These are phyloP conservation scores for Peniophora sp. DNA, from an alignment of 1,284 basidiomycete genomes.

Conservation along the genomic window DNA sequence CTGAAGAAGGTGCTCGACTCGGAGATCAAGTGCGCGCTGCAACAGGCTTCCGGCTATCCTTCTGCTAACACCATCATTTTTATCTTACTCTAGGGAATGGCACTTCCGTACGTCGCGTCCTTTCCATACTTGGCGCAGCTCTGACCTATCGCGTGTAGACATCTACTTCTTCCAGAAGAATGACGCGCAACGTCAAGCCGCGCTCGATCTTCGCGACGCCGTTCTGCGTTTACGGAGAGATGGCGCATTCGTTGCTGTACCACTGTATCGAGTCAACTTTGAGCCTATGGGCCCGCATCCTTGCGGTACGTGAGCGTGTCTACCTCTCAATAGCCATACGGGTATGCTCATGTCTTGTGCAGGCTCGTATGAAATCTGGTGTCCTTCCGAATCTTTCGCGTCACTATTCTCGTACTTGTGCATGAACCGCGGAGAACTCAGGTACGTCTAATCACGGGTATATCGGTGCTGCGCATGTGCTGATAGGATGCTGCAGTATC, in stretches of 20 bases:
- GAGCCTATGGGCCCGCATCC: slow-evolving; percentile 69
- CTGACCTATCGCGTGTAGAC: slow-evolving; percentile 29
- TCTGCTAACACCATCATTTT: neutral
- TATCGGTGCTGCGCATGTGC: neutral
- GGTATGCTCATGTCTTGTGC: slow-evolving; percentile 4
- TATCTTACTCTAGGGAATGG: slow-evolving; percentile 48
- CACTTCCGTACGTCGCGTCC: slow-evolving; percentile 50
- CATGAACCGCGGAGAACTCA: slow-evolving; percentile 56
- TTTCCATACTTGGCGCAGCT: neutral
- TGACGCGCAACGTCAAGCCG: slow-evolving; percentile 50
- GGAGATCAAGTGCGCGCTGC: slow-evolving; percentile 52
- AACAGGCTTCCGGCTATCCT: neutral
- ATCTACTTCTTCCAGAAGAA: slow-evolving; percentile 73
- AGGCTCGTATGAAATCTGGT: slow-evolving; percentile 78
- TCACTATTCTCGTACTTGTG: slow-evolving; percentile 68
- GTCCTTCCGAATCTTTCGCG: slow-evolving; percentile 60
- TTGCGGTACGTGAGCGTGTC: slow-evolving; percentile 38
- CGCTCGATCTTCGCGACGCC: slow-evolving; percentile 60
- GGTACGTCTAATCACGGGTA: slow-evolving; percentile 29
- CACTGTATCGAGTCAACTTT: slow-evolving; percentile 60
- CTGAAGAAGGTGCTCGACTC: slow-evolving; percentile 50
- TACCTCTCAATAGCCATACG: neutral
- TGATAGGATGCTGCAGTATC: slow-evolving; percentile 30
- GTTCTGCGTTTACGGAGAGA: slow-evolving; percentile 60
- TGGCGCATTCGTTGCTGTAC: slow-evolving; percentile 71